Evolutionary conservation across 1,284 basidiomycete species (phyloP).

Genomic region (Rhizoctonia solani): DNA sequence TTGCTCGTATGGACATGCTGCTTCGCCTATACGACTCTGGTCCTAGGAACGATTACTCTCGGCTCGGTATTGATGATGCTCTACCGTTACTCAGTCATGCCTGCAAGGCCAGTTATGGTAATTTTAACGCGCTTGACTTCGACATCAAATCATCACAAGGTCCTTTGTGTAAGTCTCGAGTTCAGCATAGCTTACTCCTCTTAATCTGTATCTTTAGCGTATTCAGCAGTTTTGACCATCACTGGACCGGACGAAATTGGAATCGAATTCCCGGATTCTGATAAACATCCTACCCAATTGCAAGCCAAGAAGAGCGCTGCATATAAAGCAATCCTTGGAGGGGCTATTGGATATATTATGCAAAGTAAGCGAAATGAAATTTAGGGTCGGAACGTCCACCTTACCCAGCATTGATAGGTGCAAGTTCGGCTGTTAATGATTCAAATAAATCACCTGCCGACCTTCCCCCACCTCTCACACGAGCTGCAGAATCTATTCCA

Average conservation of each 20-base stretch:
- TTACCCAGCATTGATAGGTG: neutral
- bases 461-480: neutral
- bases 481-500: neutral
- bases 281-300: neutral
- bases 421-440: neutral
- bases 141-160: neutral
- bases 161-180: neutral
- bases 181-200: neutral
- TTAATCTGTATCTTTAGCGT: neutral
- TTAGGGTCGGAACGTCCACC: neutral
- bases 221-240: constrained; percentile 14
- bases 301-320: constrained; percentile 17
- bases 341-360: constrained; percentile 11
- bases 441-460: neutral
- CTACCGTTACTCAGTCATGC: constrained; percentile 7
- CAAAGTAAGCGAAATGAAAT: constrained; percentile 2
- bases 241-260: constrained; percentile 27
- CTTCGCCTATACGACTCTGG: neutral
- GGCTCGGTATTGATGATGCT: constrained; percentile 2
- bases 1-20: neutral
- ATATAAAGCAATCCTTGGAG: constrained; percentile 8
- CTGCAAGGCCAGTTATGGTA: constrained; percentile 5
- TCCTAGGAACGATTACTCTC: neutral
- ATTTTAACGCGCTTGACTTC: constrained; percentile 1
- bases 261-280: constrained; percentile 27